Percentiles rank a stretch among this genome's conserved stretches.
Conservation (phyloP, 129 eudicot species). For the Artemisia annua region DNA sequence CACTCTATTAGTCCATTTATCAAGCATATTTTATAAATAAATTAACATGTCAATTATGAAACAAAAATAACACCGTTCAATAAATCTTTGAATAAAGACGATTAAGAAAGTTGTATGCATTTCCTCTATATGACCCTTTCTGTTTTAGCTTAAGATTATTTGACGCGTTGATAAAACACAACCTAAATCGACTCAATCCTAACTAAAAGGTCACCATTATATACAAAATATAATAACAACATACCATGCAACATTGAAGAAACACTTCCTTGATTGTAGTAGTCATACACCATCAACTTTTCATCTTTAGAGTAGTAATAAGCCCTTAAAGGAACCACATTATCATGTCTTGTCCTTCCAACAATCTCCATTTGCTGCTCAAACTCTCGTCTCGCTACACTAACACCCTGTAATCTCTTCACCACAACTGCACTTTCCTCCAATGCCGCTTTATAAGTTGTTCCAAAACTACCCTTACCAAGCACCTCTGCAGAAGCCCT, state of each 20-base stretch:
- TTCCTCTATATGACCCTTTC: not conserved
- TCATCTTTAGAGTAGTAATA: conserved; percentile 96
- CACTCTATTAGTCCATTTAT: not conserved
- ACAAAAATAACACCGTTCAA: too few relatives aligned
- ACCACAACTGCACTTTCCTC: conserved; percentile 87
- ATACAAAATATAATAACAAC: conserved; percentile 11
- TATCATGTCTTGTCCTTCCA: conserved; percentile 70
- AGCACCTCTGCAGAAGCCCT: conserved; percentile 97
- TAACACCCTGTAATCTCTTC: conserved; percentile 73
- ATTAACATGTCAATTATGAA: too few relatives aligned
- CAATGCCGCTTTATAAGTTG: conserved; percentile 83
- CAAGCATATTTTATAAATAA: not conserved
- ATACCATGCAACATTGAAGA: conserved; percentile 82
- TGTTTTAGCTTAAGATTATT: not conserved
- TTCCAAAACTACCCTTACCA: conserved; percentile 88
- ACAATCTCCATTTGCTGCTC: conserved; percentile 91
- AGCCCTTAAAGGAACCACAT: conserved; percentile 80
- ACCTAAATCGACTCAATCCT: not conserved
- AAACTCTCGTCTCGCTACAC: conserved; percentile 64
- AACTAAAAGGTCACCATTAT: not conserved
- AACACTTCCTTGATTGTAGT: conserved; percentile 72
- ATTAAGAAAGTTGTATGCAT: not conserved
- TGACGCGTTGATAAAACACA: not conserved
- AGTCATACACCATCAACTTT: conserved; percentile 90
- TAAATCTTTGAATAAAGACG: not conserved